Base-by-base conservation (phyloP, 1,284 basidiomycete species). In the Inonotus obliquus region DNA sequence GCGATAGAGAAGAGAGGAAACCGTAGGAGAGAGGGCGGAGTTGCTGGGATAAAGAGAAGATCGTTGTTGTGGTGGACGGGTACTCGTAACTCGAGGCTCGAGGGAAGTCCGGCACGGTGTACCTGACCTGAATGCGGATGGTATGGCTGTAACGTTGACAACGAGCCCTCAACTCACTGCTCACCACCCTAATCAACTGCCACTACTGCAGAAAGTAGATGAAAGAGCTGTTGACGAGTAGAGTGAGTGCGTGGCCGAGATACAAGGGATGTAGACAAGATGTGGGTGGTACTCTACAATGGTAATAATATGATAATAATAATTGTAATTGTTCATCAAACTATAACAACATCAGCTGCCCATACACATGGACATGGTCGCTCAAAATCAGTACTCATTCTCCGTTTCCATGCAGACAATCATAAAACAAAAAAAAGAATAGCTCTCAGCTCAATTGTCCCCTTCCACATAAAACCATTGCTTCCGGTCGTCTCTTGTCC, bases 1-100 rank as follows among this genome's bases (percentile, higher is more conserved):
- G 51, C 25, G 45, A 51, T 54, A 49, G 60, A 54, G 23, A 41
- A 53, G 29, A 57, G 60, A 60, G 62, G 64, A 57, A 61, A 54
- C 61, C 56, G 59, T 62, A 59, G 27, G 60, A 59, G 29, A 57
- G 57, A 49, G 32, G 32, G 32, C 32, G 4, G 32, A 4, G 32
- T 32, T 35, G 21, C 9, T 14, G 21, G 19, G 57, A 54, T 47
- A 32, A 25, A 59, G 32, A 55, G 14, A 51, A 53, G 32, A 47
- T 4, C 4, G 14, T 17, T 17, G 41, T 19, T 25, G n/a, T 49
- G 48, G 23, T 54, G 21, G 39, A 32, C 37, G 4, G 14, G 44
- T 13, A 19, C 25, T 32, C 52, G 52, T 5, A 19, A 19, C 25
- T 32, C 52, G 52, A n/a, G 47, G 47, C 19, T 21, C 23, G 47